phyloP scores from a whole-genome alignment of 305 asterid genomes.

The Ilex paraguariensis region DNA sequence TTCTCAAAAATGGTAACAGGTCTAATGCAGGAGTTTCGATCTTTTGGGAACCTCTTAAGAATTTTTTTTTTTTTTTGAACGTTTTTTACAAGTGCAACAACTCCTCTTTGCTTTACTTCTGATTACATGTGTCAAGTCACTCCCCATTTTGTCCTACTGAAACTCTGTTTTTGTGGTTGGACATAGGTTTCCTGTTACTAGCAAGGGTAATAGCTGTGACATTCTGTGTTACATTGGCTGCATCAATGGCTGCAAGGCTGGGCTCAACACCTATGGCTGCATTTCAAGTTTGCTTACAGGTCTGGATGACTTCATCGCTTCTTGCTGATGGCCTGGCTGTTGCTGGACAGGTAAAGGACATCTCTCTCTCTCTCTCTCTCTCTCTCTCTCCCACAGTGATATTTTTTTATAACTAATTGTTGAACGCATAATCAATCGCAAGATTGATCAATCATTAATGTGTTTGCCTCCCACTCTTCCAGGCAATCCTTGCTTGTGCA shows the following conservation, averaged over 20 bases:
- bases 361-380: no score
- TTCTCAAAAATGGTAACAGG: constrained; percentile 73
- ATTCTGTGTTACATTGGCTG: constrained; percentile 79
- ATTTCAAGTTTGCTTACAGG: constrained; percentile 83
- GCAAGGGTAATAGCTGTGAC: constrained; percentile 85
- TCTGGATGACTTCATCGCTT: constrained; percentile 88
- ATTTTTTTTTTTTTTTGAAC: no score
- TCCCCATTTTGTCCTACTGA: no score
- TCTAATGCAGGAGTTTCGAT: no score
- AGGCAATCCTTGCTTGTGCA: constrained; percentile 95
- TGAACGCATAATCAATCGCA: no score
- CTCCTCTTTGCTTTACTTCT: no score
- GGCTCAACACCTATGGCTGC: constrained; percentile 94
- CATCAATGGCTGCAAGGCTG: constrained; percentile 84
- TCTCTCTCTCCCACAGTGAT: no score
- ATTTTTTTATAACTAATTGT: no score
- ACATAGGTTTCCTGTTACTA: constrained; percentile 53
- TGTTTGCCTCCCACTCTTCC: not conserved
- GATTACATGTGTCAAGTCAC: no score
- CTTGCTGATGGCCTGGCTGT: constrained; percentile 97
- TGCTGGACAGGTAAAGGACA: constrained; percentile 76
- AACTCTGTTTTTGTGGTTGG: not conserved
- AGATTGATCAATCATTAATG: no score
- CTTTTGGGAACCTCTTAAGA: no score
- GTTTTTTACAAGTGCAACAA: no score